Base-by-base conservation (phyloP, 2,329 filamentous ascomycete species). In the Penicillium nordicum region DNA sequence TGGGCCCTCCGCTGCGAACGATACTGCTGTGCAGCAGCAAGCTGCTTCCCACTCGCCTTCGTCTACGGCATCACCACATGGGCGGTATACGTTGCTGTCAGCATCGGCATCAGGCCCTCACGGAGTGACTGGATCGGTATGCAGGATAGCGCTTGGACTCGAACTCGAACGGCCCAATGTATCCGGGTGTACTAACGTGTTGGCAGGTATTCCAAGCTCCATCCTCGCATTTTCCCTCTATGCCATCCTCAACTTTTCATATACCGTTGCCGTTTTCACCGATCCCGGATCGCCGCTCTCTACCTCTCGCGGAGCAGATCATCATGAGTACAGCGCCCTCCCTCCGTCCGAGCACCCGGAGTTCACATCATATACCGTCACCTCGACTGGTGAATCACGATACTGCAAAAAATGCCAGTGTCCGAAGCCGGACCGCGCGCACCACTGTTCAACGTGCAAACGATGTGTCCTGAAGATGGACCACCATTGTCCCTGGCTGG, bases 401-500 rank as follows among this genome's bases (percentile, higher is more conserved):
- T 97, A 88, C 79, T 99, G 94, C 82, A 97, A 97, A 78, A 99
- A 99, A 78, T 99, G 94, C 75, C 90, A 95, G 77, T 88, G 88
- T 50, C 85, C 89, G 61, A 99, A 99, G 78, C 94, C 94, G 41
- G 94, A 99, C 76, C 90, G 94, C 59, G 87, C 93, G 32, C 94
- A 99, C 74, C 94, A 99, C 79, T 99, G 94, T 81, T 96, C 91
- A 11, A 95, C 92, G 4, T 99, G 94, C 77, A 86, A 88, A 64
- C 88, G 89, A 69, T 99, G 94, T 73, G 92, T 99, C 27, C 81
- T 99, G 73, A 99, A 99, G 80, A 99, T 99, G 94, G 94, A 99
- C 72, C 94, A 99, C 74, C 94, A 99, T 78, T 99, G 94, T 73
- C 94, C 94, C 16, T 99, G 94, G 94, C 82, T 99, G 48, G 93